Conservation (phyloP, 139 green algal species). For the Gonium pectorale region DNA sequence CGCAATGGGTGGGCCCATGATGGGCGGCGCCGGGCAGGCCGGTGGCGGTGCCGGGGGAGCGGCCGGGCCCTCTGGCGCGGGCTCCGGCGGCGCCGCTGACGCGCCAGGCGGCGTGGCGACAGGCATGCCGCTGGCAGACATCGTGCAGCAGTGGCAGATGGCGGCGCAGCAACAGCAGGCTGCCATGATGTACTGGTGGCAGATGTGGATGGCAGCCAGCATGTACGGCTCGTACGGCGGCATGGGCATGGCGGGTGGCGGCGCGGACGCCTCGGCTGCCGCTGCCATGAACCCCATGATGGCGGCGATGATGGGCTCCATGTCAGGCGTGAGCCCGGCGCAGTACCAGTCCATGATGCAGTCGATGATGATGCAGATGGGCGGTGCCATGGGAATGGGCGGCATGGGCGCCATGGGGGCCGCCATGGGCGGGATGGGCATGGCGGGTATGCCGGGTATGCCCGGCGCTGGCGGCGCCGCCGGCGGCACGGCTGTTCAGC, state of each 20-base stretch:
- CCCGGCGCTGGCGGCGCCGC: neutral
- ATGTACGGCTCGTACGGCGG: conserved; percentile 49
- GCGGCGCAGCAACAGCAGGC: conserved; percentile 61
- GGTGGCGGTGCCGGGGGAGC: neutral
- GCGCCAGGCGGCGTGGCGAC: conserved; percentile 37
- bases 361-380: conserved; percentile 40
- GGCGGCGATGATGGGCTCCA: conserved; percentile 12
- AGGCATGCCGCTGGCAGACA: conserved; percentile 57
- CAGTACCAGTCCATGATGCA: conserved; percentile 31
- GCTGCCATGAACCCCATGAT: conserved; percentile 5
- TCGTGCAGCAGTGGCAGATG: conserved; percentile 65
- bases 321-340: neutral
- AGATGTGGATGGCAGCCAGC: conserved; percentile 51
- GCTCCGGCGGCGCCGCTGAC: neutral
- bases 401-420: conserved; percentile 14
- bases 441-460: neutral
- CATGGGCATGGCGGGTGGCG: conserved; percentile 1
- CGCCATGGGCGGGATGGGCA: neutral
- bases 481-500: neutral
- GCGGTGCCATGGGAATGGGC: conserved; percentile 13
- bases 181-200: conserved; percentile 59
- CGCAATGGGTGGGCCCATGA: neutral
- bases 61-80: too few species aligned
- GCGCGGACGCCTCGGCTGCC: neutral
- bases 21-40: neutral